Evolutionary conservation across 2,329 filamentous ascomycete genomes (phyloP), one percentile per base, ranked within the genome.

Genomic region (Monilinia laxa): DNA sequence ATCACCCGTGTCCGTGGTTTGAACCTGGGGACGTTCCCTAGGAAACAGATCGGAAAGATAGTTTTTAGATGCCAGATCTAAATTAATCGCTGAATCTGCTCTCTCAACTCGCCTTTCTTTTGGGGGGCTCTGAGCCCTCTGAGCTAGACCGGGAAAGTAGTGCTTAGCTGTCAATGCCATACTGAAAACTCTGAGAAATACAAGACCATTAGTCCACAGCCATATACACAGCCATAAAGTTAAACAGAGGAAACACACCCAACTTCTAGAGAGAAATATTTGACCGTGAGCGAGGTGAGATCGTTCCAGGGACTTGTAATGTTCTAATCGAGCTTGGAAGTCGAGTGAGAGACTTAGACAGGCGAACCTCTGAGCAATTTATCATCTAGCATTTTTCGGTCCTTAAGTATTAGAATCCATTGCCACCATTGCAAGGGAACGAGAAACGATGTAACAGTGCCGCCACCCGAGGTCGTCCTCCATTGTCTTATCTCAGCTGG

Each of bases 51-150:
- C 40, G 40, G 11, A 42, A 42, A 42, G 12, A 42, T 42, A 42
- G 38, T 55, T 38, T 64, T 64, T 64, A 20, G 51, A 64, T 45
- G 25, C 49, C 16, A 55, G n/a, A 14, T 40, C 62, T 38, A 55
- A 47, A 55, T 54, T 23, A 1, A 45, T 45, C 51, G 16, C 20
- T 6, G 38, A 10, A 20, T 49, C 18, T 64, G 25, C 40, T 55
- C 7, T 35, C 35, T 62, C 35, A 38, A 40, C 31, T 20, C 16
- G 47, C n/a, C 20, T 31, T 52, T 38, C 49, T 25, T 25, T 25
- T 16, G 35, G 6, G 28, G 14, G 25, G 5, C 31, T 14, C 47
- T 62, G 59, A 11, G 11, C 40, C 42, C 14, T 57, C 0, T 38
- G 14, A 20, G 14, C 28, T 18, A 47, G 38, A n/a, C 38, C 28